Base-by-base conservation (phyloP, 2,329 filamentous ascomycete species). In the Saccharata proteae region DNA sequence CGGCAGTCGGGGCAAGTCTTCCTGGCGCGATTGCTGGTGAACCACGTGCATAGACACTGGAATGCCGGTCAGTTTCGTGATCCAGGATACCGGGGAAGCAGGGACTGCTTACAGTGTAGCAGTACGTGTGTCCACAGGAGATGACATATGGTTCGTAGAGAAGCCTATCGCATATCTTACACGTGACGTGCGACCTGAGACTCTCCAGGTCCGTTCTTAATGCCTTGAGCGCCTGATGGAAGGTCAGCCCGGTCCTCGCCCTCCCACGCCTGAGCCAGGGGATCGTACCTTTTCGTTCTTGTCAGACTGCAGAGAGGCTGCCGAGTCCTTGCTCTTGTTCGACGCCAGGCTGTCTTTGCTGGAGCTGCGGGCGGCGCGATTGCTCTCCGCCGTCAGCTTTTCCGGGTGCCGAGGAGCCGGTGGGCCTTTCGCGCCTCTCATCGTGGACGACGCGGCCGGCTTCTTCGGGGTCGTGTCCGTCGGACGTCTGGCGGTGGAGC, bases 1-100 rank as follows among this genome's bases (percentile, higher is more conserved):
- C 77, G 67, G 48, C 77, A 81, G 48, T 80, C 74, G 11, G 77
- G 77, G 51, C 77, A 81, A 43, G 74, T 75, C 49, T 75, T 77
- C 44, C 69, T 73, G 25, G 55, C 56, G 46, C 58, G 66, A 43
- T 68, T 62, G 43, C 54, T 62, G 21, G 52, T 49, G 46, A 70
- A 72, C 65, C 66, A 71, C 38, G 64, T 67, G 42, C 63, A 64
- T 25, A 71, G 57, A 43, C 72, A 73, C 69, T 73, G 49, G 16
- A 40, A 37, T 23, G 8, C 48, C 47, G 44, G 54, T 47, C 22
- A 40, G 23, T n/a, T n/a, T n/a, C n/a, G n/a, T n/a, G n/a, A n/a
- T n/a, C 9, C 3, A 11, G 13, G 9, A 19, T n/a, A 6, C 44
- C 12, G 49, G 46, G 13, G 47, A 57, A 54, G 52, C 44, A 54